Conservation (phyloP, 1,284 basidiomycete genomes). For the Golubevia pallescens region DNA sequence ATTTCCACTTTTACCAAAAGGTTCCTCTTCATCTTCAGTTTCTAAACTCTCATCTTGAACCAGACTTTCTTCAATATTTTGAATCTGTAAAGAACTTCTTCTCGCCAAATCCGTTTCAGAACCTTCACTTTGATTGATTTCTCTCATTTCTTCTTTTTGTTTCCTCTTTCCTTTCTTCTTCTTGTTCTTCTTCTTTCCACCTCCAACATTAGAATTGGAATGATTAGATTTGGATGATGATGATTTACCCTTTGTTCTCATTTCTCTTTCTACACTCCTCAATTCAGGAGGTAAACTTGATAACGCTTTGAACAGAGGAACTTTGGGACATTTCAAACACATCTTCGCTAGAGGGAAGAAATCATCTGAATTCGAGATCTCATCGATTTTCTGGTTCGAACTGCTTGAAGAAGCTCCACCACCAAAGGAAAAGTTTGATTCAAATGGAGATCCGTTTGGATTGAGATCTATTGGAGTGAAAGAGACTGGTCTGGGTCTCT, state of each 20-base stretch:
- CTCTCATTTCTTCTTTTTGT: too few relatives aligned
- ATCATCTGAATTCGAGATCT: conserved; percentile 16
- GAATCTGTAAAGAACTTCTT: not conserved
- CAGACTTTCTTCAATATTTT: conserved; percentile 18
- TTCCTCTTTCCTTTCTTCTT: conserved; percentile 3
- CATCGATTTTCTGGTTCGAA: too few relatives aligned
- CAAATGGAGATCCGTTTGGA: too few relatives aligned
- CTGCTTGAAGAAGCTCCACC: too few relatives aligned
- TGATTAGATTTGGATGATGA: too few relatives aligned
- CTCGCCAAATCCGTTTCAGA: not conserved
- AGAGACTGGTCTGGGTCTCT: too few relatives aligned
- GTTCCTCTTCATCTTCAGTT: conserved; percentile 72
- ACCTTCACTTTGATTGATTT: too few relatives aligned
- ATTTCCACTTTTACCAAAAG: too few relatives aligned
- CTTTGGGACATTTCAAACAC: conserved; percentile 50
- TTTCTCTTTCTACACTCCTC: conserved; percentile 37
- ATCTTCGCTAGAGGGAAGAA: conserved; percentile 43
- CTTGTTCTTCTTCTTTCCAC: not conserved
- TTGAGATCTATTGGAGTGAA: too few relatives aligned
- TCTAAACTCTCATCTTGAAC: conserved; percentile 67
- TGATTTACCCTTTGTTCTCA: conserved; percentile 9
- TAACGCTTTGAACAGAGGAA: conserved; percentile 43
- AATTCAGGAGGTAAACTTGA: conserved; percentile 50
- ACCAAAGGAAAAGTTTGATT: too few relatives aligned
- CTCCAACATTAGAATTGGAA: not conserved